A percentile compares a stretch with the other conserved stretches of the same genome.
Conservation (phyloP, 257 asterid species). For the Rhazya stricta region DNA sequence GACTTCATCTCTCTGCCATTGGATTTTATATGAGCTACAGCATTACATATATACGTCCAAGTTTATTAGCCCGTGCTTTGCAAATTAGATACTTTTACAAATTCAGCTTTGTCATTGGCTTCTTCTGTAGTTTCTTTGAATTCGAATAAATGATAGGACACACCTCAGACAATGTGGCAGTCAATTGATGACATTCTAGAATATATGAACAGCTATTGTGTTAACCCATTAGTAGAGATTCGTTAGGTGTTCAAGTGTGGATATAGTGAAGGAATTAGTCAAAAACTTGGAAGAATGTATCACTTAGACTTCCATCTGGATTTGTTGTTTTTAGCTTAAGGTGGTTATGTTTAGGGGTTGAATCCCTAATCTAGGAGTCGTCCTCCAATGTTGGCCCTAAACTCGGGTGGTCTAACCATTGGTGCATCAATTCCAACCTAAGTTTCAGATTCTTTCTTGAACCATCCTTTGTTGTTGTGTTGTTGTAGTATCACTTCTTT, state of each 20-base stretch:
- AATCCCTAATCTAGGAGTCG: not conserved
- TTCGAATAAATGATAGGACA: not conserved
- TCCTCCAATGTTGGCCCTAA: not conserved
- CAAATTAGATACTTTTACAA: not conserved
- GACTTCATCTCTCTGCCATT: not conserved
- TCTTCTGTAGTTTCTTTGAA: not conserved
- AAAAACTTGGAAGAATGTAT: too few relatives aligned
- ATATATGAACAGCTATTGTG: not conserved
- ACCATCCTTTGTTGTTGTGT: not conserved
- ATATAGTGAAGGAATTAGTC: not conserved
- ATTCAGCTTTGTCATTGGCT: not conserved
- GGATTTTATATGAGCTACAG: not conserved
- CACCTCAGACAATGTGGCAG: too few relatives aligned
- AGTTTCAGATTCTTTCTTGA: not conserved
- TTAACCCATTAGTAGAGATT: not conserved
- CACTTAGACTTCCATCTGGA: not conserved
- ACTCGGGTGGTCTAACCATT: not conserved
- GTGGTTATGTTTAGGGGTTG: not conserved
- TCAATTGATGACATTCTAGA: too few relatives aligned
- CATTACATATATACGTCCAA: not conserved
- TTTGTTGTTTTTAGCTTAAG: not conserved
- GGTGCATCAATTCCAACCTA: not conserved
- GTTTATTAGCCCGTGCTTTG: not conserved
- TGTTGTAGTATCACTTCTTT: not conserved
- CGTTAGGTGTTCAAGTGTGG: not conserved